These are phyloP conservation scores for Pistacia integerrima DNA, from an alignment of 345 rosid genomes.

Conservation along the genomic window DNA sequence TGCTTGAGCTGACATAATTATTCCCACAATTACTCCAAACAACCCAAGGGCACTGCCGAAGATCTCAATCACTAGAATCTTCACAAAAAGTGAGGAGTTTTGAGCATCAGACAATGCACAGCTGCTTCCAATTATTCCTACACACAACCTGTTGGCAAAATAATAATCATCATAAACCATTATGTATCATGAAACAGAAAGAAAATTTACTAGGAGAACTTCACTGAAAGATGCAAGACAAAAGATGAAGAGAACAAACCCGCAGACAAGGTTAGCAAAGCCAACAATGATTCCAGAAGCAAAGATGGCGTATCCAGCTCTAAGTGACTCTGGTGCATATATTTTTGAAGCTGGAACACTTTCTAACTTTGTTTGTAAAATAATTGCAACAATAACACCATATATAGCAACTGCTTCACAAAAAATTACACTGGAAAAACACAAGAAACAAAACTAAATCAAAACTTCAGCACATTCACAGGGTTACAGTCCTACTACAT, in stretches of 20 bases:
- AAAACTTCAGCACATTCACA: neutral
- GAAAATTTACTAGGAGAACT: neutral
- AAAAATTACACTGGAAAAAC: constrained; percentile 77
- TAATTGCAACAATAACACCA: constrained; percentile 97
- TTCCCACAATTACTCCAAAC: constrained; percentile 98
- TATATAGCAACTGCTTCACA: constrained; percentile 99
- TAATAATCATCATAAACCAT: neutral
- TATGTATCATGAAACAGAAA: neutral
- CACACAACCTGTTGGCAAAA: constrained; percentile 67
- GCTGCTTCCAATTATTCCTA: constrained; percentile 98
- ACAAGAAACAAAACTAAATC: constrained; percentile 7
- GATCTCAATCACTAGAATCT: constrained; percentile 97
- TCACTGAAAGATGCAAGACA: neutral
- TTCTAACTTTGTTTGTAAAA: constrained; percentile 93
- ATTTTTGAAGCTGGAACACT: constrained; percentile 77
- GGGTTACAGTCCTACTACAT: neutral
- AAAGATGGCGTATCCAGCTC: constrained; percentile 99
- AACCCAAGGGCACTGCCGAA: constrained; percentile 98
- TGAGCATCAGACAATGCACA: constrained; percentile 98
- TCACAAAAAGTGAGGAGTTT: constrained; percentile 92
- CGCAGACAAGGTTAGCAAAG: constrained; percentile 97
- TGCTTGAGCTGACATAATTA: constrained; percentile 99
- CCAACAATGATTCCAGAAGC: constrained; percentile 99
- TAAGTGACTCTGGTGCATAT: constrained; percentile 85
- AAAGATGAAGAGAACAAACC: constrained; percentile 52